Evolutionary conservation across 140 eudicot species (phyloP), one percentile per base, ranked within the genome.

Genomic region (Oenanthe javanica): DNA sequence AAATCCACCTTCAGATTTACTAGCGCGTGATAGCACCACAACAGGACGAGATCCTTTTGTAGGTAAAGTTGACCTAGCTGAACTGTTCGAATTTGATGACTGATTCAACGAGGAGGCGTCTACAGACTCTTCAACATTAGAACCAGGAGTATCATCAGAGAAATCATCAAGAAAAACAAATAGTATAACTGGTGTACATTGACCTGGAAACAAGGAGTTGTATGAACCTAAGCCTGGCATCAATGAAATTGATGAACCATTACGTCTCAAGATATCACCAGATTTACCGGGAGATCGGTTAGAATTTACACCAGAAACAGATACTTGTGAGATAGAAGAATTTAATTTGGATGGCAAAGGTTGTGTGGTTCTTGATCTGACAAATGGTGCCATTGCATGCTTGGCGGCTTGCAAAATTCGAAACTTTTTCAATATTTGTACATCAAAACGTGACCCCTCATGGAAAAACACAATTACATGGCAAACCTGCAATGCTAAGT

Each of bases 101-200:
- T 83, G 87, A 78, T 82, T 88, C 75, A 80, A 71, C 36, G 89
- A 81, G 72, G 91, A 79, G 78, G 89, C 57, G 72, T 93, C 98
- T 42, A 85, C 71, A 77, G 85, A 69, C 80, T 90, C 96, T 49
- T 89, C 96, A 36, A 57, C n/a, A 75, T 76, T 81, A 9, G 85
- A 77, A 84, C 83, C 83, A 38, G 83, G 74, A 61, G 67, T 75
- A 27, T 72, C 78, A 57, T 94, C 97, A 25, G 84, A 55, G 69
- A 90, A 87, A 87, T 92, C 96, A 86, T 94, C 98, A 80, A 89
- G 84, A 85, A 92, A 94, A 87, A 88, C 94, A 86, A 94, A 92
- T 72, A 92, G 93, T 59, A 85, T 86, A 59, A 92, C 96, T 40
- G 98, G 98, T 79, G 90, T 94, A 82, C 94, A 94, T 80, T 92